A percentile compares a stretch with the other conserved stretches of the same genome.
phyloP scores from a whole-genome alignment of 108 stramenopile genomes.

The Cyclotella baltica region DNA sequence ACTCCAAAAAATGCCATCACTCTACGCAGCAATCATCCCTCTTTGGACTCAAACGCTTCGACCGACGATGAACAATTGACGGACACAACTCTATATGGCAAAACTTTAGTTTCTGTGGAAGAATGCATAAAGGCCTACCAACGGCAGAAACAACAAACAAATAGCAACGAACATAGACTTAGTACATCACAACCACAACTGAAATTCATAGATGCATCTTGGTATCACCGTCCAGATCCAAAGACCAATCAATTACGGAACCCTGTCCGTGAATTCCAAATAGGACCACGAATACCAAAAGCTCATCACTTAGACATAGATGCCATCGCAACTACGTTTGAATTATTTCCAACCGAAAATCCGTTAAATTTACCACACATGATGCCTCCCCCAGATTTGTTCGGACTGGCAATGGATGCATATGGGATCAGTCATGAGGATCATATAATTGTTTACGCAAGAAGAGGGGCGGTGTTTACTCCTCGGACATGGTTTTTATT shows the following conservation, averaged over 20 bases:
- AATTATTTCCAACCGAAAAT: constrained; percentile 26
- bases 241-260: constrained; percentile 29
- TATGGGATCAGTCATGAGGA: constrained; percentile 53
- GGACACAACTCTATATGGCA: constrained; percentile 28
- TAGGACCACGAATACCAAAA: constrained; percentile 62
- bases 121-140: constrained; percentile 18
- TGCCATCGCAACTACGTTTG: constrained; percentile 53
- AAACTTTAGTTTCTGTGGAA: constrained; percentile 37
- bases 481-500: constrained; percentile 76
- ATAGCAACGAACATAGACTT: not conserved
- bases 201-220: constrained; percentile 48
- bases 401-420: constrained; percentile 78
- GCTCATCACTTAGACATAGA: constrained; percentile 77
- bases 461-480: constrained; percentile 56
- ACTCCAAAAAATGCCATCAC: too few species aligned
- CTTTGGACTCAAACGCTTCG: too few species aligned
- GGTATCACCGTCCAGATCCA: constrained; percentile 48
- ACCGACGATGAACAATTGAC: too few species aligned
- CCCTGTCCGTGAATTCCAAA: constrained; percentile 59
- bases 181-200: constrained; percentile 23
- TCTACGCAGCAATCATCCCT: too few species aligned
- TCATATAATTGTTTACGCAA: constrained; percentile 77
- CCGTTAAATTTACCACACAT: constrained; percentile 69
- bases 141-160: not conserved
- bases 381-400: constrained; percentile 73